phyloP scores from a whole-genome alignment of 2,329 filamentous ascomycete species.

The Venturia pyrina region DNA sequence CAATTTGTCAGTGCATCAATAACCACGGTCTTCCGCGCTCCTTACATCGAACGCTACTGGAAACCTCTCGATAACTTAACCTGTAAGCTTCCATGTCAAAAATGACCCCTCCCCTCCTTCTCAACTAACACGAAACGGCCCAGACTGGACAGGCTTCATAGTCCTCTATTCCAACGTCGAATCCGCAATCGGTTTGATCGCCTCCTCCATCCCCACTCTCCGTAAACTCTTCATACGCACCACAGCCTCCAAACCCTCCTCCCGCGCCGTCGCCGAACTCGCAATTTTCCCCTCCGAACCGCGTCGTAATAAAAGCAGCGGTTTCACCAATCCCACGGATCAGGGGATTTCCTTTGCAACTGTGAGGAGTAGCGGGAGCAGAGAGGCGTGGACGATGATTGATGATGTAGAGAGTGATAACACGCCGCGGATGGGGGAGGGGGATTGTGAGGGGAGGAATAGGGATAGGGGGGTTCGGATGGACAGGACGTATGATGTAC shows the following conservation, averaged over 20 bases:
- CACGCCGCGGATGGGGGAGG: too few relatives aligned
- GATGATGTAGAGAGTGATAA: background rate
- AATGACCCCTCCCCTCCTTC: background rate
- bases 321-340: background rate
- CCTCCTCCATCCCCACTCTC: background rate
- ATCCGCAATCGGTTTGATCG: background rate
- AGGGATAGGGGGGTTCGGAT: background rate
- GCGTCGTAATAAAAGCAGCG: background rate
- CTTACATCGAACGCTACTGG: background rate
- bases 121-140: background rate
- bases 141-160: background rate
- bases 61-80: background rate
- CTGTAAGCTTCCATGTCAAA: background rate
- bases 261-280: background rate
- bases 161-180: constrained; percentile 2
- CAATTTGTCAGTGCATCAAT: background rate
- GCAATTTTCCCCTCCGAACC: background rate
- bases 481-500: background rate
- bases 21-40: background rate
- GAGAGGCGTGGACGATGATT: background rate
- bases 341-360: background rate
- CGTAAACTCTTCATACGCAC: background rate
- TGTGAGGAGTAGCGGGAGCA: background rate
- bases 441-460: background rate
- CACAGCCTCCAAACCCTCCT: background rate